phyloP scores from a whole-genome alignment of 106 monocot species.

The Phalaenopsis aphrodite region DNA sequence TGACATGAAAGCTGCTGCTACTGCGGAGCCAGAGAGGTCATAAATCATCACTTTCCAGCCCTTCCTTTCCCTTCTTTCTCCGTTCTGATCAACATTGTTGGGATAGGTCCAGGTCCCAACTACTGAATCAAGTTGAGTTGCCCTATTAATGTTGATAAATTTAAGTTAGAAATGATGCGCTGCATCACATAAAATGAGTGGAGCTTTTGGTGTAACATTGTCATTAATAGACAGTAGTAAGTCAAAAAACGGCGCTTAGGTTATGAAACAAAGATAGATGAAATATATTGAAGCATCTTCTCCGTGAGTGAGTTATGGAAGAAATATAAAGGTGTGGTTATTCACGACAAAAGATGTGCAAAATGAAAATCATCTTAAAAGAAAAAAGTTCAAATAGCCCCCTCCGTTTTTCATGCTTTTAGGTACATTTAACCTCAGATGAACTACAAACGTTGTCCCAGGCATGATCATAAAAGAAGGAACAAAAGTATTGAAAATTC shows the following conservation, averaged over 20 bases:
- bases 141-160: constrained; percentile 19
- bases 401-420: background rate
- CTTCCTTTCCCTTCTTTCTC: constrained; percentile 52
- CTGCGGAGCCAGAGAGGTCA: constrained; percentile 76
- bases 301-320: background rate
- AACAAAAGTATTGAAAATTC: too few relatives aligned
- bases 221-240: background rate
- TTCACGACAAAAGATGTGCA: background rate
- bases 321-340: background rate
- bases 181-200: background rate
- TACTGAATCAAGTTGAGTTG: constrained; percentile 33
- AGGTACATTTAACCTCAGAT: background rate
- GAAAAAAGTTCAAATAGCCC: background rate
- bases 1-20: constrained; percentile 74
- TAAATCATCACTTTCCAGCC: constrained; percentile 86
- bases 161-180: background rate
- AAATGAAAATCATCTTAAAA: background rate
- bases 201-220: background rate
- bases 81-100: constrained; percentile 18
- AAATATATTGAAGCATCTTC: background rate
- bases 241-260: background rate
- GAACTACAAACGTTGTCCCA: too few relatives aligned
- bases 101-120: constrained; percentile 28
- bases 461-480: too few relatives aligned
- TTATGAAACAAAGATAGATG: background rate